phyloP scores from a whole-genome alignment of 2,329 filamentous ascomycete species.

The Aschersonia sp. region DNA sequence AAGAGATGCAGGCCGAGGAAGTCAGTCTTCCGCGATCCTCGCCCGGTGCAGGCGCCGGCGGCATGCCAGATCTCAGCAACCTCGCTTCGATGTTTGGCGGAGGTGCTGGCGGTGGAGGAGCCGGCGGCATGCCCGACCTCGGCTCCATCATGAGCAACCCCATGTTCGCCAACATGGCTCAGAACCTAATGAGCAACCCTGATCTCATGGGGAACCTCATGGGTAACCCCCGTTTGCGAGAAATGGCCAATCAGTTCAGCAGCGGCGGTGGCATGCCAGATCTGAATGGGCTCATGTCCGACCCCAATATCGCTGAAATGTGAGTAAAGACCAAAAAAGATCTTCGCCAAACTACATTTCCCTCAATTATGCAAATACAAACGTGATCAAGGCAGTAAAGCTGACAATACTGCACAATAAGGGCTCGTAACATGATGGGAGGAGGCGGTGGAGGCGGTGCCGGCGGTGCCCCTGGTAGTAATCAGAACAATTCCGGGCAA shows the following conservation, averaged over 20 bases:
- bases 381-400: neutral
- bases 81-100: slow-evolving; percentile 61
- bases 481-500: slow-evolving; percentile 2
- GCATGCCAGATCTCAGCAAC: slow-evolving; percentile 56
- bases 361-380: too few species aligned
- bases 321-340: too few species aligned
- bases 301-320: slow-evolving; percentile 87
- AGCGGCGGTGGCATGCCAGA: slow-evolving; percentile 80
- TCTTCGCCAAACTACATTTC: too few species aligned
- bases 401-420: slow-evolving; percentile 7
- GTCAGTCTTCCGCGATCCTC: slow-evolving; percentile 26
- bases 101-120: slow-evolving; percentile 45
- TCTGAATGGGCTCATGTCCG: slow-evolving; percentile 72
- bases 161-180: slow-evolving; percentile 95
- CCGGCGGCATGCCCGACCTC: slow-evolving; percentile 78
- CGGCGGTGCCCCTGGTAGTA: slow-evolving; percentile 12
- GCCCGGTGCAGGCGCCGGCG: slow-evolving; percentile 39
- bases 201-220: slow-evolving; percentile 85
- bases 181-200: slow-evolving; percentile 94
- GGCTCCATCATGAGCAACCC: slow-evolving; percentile 87
- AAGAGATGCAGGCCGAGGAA: slow-evolving; percentile 52
- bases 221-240: slow-evolving; percentile 77
- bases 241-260: slow-evolving; percentile 75
- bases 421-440: slow-evolving; percentile 33
- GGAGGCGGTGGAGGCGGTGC: slow-evolving; percentile 17